phyloP scores from a whole-genome alignment of 768 basidiomycete genomes.

The Galerina marginata region DNA sequence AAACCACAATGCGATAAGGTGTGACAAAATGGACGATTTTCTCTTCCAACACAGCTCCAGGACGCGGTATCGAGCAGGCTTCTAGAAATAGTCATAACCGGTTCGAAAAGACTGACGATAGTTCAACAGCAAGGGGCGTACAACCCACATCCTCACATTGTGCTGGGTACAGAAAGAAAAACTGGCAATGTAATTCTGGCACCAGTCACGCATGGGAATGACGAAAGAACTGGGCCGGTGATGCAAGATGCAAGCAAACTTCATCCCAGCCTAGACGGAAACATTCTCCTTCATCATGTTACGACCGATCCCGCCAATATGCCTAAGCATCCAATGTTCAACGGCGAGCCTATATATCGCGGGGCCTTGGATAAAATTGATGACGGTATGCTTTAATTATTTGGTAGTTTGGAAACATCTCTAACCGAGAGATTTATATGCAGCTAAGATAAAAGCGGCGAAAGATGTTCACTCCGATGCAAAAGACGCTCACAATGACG shows the following conservation, averaged over 20 bases:
- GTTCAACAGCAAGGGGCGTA: background rate
- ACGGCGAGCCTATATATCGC: background rate
- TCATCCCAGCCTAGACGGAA: background rate
- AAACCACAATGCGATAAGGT: too few relatives aligned
- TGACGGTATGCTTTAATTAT: background rate
- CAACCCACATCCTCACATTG: background rate
- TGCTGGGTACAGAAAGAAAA: background rate
- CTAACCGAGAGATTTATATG: background rate
- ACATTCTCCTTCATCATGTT: too few relatives aligned
- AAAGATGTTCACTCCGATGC: background rate
- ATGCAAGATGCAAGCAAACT: background rate
- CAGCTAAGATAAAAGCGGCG: background rate
- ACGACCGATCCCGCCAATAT: too few relatives aligned
- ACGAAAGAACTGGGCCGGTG: background rate
- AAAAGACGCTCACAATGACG: background rate
- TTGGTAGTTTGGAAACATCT: background rate
- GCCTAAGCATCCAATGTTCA: background rate
- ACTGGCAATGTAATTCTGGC: background rate
- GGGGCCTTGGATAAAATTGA: background rate
- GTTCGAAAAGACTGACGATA: background rate
- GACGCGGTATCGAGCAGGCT: too few relatives aligned
- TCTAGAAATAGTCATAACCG: too few relatives aligned
- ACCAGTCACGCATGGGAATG: background rate
- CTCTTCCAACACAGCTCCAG: too few relatives aligned
- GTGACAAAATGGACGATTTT: too few relatives aligned